A percentile compares a stretch with the other conserved stretches of the same genome.
Evolutionary conservation across 768 basidiomycete genomes (phyloP).

Genomic region (Mycena floridula): DNA sequence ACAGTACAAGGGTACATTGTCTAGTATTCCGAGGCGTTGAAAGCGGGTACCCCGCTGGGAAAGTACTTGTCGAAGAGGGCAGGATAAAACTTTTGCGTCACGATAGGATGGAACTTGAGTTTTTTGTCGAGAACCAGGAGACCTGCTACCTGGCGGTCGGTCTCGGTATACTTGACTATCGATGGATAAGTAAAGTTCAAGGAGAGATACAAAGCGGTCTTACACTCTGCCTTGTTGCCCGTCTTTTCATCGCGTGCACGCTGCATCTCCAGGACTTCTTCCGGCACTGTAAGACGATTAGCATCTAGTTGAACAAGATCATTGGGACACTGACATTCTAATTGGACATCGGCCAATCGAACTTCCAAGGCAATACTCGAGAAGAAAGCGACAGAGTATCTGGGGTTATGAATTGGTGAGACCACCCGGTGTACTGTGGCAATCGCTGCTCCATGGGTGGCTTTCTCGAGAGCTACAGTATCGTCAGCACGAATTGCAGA

Average conservation of each 20-base stretch:
- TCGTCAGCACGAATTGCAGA: not conserved
- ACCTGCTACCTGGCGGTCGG: constrained; percentile 1
- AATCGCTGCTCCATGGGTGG: constrained; percentile 3
- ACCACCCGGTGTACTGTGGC: constrained; percentile 6
- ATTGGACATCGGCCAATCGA: not conserved
- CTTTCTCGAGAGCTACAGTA: constrained; percentile 4
- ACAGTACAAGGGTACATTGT: too few species aligned
- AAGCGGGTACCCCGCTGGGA: constrained; percentile 47
- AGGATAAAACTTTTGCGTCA: constrained; percentile 45
- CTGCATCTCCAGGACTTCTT: constrained; percentile 4
- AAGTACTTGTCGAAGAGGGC: constrained; percentile 44
- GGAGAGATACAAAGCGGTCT: not conserved
- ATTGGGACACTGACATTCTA: not conserved
- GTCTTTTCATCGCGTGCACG: constrained; percentile 1
- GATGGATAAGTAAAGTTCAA: not conserved
- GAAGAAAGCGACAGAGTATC: constrained; percentile 6
- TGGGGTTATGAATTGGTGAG: constrained; percentile 1
- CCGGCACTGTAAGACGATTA: not conserved
- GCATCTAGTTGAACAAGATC: not conserved
- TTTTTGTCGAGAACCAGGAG: constrained; percentile 1
- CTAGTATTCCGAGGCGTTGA: too few species aligned
- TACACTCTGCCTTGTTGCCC: constrained; percentile 1
- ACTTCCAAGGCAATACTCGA: constrained; percentile 4
- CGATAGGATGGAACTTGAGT: constrained; percentile 19
- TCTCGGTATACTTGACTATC: constrained; percentile 6